Percentiles rank a stretch among this genome's conserved stretches.
Conservation (phyloP, 768 basidiomycete species). For the Chalciporus chontae region DNA sequence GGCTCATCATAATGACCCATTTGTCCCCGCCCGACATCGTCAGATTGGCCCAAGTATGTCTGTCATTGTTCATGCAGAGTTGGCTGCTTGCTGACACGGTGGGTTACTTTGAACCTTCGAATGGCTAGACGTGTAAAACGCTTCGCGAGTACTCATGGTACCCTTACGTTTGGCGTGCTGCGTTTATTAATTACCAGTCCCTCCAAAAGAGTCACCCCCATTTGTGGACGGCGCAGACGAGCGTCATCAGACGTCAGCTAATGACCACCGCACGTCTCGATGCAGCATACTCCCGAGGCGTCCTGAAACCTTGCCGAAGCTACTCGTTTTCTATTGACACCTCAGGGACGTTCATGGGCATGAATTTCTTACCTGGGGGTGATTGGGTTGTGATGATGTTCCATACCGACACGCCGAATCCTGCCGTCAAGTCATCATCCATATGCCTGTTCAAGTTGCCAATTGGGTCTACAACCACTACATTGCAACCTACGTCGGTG, state of each 20-base stretch:
- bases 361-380: constrained; percentile 11
- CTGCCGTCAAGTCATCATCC: constrained; percentile 1
- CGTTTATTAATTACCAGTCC: constrained; percentile 3
- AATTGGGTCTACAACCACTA: not conserved
- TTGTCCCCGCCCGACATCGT: constrained; percentile 6
- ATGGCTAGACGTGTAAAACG: constrained; percentile 7
- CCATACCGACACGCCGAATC: constrained; percentile 6
- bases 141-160: constrained; percentile 2
- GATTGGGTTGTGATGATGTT: constrained; percentile 9
- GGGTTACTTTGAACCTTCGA: not conserved
- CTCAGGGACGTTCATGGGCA: constrained; percentile 5
- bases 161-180: constrained; percentile 6
- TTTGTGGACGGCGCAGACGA: not conserved
- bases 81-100: no score
- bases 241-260: constrained; percentile 4
- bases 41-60: constrained; percentile 3
- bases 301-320: not conserved
- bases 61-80: no score
- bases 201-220: constrained; percentile 5
- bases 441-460: constrained; percentile 5
- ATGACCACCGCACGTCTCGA: constrained; percentile 1
- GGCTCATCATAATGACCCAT: constrained; percentile 9
- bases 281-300: not conserved
- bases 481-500: not conserved
- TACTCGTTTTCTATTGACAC: constrained; percentile 6